Evolutionary conservation across 345 rosid species (phyloP), one percentile per base, ranked within the genome.

Genomic region (Geranium brycei): DNA sequence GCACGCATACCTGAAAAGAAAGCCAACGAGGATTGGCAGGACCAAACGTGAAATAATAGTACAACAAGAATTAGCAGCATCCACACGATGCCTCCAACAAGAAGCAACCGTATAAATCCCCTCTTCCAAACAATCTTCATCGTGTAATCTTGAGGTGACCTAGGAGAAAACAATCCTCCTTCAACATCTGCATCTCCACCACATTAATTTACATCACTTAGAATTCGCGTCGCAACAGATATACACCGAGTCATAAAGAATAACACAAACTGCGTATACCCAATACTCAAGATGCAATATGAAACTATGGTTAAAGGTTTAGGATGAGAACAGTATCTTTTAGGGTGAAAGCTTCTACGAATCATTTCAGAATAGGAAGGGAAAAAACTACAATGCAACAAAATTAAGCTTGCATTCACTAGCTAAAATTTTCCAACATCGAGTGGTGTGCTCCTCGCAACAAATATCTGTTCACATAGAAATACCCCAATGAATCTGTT

Each of bases 71-170:
- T 87, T 62, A 91, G 89, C 8, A 93, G 66, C 95, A 88, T 86
- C 99, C 91, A 93, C 31, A 81, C 62, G 51, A 93, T 84, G 81
- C 88, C 96, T 0, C 74, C 97, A 0, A 91, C 91, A 32, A 91
- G 80, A 75, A 88, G 81, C 81, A 93, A 76, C 17, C 88, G 82
- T 59, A 87, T 23, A 75, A 93, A 86, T 28, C 99, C 97, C 1
- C 74, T 73, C 73, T 87, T 93, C 85, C 96, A 87, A 32, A 84
- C 61, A 4, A 57, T 74, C 66, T 69, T 88, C 68, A 81, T 57
- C 0, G 90, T 72, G 72, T 71, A 81, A 56, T 86, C 90, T 57
- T 78, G 60, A 2, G 80, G 66, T 13, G 74, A 64, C 71, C 85
- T 86, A 3, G 90, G 65, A 57, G 86, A 74, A 73, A 83, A 72